phyloP scores from a whole-genome alignment of 306 rosid species.

The Aeschynomene evenia region DNA sequence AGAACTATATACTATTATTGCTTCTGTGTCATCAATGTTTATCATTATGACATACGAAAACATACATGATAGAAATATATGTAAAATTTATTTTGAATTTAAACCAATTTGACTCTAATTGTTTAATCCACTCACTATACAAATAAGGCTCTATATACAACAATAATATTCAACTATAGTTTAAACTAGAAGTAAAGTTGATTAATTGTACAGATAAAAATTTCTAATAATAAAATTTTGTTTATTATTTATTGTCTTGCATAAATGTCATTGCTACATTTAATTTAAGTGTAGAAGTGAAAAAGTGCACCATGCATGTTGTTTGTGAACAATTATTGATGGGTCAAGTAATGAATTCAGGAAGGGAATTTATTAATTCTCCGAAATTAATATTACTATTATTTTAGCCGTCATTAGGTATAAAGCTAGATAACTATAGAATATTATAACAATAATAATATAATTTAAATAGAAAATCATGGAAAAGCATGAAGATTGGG shows the following conservation, averaged over 20 bases:
- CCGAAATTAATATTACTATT: not conserved
- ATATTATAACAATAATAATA: not conserved
- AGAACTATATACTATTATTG: not conserved
- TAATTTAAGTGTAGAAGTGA: not conserved
- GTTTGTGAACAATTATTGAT: not conserved
- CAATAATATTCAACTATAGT: too few relatives aligned
- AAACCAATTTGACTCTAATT: too few relatives aligned
- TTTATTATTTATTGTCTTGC: too few relatives aligned
- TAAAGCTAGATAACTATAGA: too few relatives aligned
- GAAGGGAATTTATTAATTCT: not conserved
- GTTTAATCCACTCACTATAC: too few relatives aligned
- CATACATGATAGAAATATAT: too few relatives aligned
- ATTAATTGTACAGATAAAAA: too few relatives aligned
- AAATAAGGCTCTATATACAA: too few relatives aligned
- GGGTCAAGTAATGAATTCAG: not conserved
- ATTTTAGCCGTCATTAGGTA: not conserved
- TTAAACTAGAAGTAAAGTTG: too few relatives aligned
- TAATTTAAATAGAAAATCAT: not conserved
- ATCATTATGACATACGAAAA: too few relatives aligned
- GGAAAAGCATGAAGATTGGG: constrained; percentile 21
- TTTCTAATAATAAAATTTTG: too few relatives aligned
- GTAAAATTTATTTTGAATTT: too few relatives aligned
- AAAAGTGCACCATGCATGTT: not conserved
- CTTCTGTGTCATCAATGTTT: not conserved
- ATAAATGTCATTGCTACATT: not conserved